Evolutionary conservation across 371 early-diverging fungal genomes (phyloP).

Genomic region (Dinochytrium kinnereticum): DNA sequence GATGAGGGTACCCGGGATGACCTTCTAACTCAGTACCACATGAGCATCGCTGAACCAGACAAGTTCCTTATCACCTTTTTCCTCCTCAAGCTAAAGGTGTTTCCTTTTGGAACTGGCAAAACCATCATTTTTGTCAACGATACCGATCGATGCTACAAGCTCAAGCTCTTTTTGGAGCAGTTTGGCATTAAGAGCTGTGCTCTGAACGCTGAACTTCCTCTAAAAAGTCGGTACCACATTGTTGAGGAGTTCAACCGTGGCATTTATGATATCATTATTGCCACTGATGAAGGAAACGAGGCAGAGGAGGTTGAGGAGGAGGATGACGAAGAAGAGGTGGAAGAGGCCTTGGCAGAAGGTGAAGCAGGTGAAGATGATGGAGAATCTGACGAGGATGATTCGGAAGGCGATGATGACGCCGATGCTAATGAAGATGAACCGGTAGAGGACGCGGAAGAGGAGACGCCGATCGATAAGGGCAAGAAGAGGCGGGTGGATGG

Average conservation of each 20-base stretch:
- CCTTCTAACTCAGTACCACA: constrained; percentile 72
- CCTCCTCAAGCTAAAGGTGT: constrained; percentile 83
- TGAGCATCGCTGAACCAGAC: constrained; percentile 75
- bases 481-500: not conserved
- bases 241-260: constrained; percentile 97
- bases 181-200: constrained; percentile 91
- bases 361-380: constrained; percentile 39
- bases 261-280: constrained; percentile 94
- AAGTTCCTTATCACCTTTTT: constrained; percentile 91
- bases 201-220: constrained; percentile 92
- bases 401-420: constrained; percentile 37
- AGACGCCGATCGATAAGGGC: constrained; percentile 22
- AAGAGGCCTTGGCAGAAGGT: constrained; percentile 43
- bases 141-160: constrained; percentile 88
- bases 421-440: constrained; percentile 3
- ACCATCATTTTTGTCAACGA: constrained; percentile 92
- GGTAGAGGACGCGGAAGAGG: constrained; percentile 36
- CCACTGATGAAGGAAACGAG: constrained; percentile 82
- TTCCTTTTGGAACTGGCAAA: constrained; percentile 81
- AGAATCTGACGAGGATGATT: constrained; percentile 30
- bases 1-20: constrained; percentile 53
- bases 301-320: constrained; percentile 20
- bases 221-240: constrained; percentile 86
- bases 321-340: constrained; percentile 53
- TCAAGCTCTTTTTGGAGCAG: constrained; percentile 94